Conservation (phyloP, 2,329 filamentous ascomycete species). For the Aschersonia sp. region DNA sequence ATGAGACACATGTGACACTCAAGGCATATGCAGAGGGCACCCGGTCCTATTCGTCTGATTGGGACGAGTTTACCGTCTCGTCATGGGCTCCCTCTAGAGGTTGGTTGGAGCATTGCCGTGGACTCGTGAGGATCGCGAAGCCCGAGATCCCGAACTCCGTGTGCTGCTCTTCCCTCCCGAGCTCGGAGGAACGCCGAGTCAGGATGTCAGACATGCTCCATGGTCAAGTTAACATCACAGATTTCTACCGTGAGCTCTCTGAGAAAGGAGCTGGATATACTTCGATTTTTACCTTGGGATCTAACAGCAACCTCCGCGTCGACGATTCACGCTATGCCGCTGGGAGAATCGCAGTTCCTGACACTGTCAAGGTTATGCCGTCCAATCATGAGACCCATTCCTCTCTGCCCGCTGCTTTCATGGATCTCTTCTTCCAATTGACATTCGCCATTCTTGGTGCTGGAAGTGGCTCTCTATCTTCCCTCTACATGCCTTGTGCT, state of each 20-base stretch:
- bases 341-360: conserved; percentile 19
- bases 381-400: conserved; percentile 24
- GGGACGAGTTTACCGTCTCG: conserved; percentile 42
- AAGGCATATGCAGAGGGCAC: conserved; percentile 13
- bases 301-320: conserved; percentile 5
- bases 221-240: conserved; percentile 4
- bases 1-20: conserved; percentile 12
- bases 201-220: conserved; percentile 1
- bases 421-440: conserved; percentile 30
- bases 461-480: conserved; percentile 13
- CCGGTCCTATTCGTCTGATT: conserved; percentile 22
- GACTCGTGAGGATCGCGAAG: conserved; percentile 25
- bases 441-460: conserved; percentile 22
- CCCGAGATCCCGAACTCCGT: conserved; percentile 9
- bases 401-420: conserved; percentile 28
- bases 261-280: conserved; percentile 12
- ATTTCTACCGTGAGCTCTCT: conserved; percentile 13
- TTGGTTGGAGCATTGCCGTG: conserved; percentile 45
- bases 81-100: conserved; percentile 35
- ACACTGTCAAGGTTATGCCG: conserved; percentile 31
- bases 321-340: conserved; percentile 6
- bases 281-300: conserved; percentile 9
- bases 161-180: neutral
- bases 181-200: conserved; percentile 3
- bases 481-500: conserved; percentile 21